These are phyloP conservation scores for Fusarium luffae DNA, from an alignment of 2,329 filamentous ascomycete species.

Conservation along the genomic window DNA sequence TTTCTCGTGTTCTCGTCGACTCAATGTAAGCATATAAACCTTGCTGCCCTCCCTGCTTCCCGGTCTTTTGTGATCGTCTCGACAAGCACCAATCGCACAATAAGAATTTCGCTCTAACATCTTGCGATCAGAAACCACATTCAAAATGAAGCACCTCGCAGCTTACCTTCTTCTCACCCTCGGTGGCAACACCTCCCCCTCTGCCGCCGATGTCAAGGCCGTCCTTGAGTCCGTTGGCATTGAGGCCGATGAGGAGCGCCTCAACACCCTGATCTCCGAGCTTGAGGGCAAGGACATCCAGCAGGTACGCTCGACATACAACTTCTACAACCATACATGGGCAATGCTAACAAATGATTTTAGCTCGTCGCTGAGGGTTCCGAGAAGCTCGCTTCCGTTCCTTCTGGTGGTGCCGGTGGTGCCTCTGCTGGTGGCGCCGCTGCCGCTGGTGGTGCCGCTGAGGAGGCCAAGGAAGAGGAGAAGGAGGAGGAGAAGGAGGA, in stretches of 20 bases:
- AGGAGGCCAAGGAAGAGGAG: conserved; percentile 84
- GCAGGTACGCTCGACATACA: conserved; percentile 73
- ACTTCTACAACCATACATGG: background rate
- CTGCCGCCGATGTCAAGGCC: conserved; percentile 83
- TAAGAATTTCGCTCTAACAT: conserved; percentile 38
- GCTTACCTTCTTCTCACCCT: conserved; percentile 98
- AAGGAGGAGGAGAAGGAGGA: conserved; percentile 70
- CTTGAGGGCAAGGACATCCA: conserved; percentile 92
- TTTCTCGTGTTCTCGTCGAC: conserved; percentile 78
- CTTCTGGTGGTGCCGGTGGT: conserved; percentile 86
- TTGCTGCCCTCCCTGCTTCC: background rate
- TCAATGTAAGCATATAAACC: conserved; percentile 51
- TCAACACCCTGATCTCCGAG: conserved; percentile 88
- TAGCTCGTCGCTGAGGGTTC: conserved; percentile 93
- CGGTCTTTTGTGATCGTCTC: background rate
- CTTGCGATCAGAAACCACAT: conserved; percentile 50
- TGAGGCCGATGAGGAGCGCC: conserved; percentile 89
- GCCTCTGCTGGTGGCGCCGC: conserved; percentile 74
- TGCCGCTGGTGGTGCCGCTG: conserved; percentile 74
- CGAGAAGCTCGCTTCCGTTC: conserved; percentile 96
- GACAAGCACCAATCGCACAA: conserved; percentile 9
- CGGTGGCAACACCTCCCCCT: conserved; percentile 90
- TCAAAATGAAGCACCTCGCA: conserved; percentile 99
- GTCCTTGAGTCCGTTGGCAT: conserved; percentile 96
- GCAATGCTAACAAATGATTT: conserved; percentile 35